Evolutionary conservation across 495 filamentous ascomycete species (phyloP).

Genomic region (Aspergillus leporis): DNA sequence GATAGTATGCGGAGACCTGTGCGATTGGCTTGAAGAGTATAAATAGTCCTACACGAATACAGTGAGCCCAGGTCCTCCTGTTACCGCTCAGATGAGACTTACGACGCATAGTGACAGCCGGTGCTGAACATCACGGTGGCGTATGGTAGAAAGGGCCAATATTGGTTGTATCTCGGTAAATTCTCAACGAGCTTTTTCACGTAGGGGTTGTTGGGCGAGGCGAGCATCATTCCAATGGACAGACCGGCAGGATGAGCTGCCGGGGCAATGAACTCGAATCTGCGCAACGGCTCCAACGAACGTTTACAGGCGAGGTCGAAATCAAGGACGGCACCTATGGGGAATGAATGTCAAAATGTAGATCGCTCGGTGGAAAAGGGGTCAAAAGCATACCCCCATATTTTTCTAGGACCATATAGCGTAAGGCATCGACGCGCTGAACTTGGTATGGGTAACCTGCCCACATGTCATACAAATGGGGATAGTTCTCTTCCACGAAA

Average conservation of each 20-base stretch:
- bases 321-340: conserved; percentile 8
- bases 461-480: conserved; percentile 8
- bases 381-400: conserved; percentile 8
- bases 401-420: conserved; percentile 15
- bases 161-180: conserved; percentile 7
- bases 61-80: background rate
- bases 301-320: conserved; percentile 12
- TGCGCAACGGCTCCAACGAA: conserved; percentile 9
- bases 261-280: conserved; percentile 15
- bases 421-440: conserved; percentile 13
- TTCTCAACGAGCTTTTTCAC: conserved; percentile 1
- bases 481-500: conserved; percentile 10
- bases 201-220: conserved; percentile 6
- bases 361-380: background rate
- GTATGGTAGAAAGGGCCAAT: conserved; percentile 11
- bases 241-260: conserved; percentile 14
- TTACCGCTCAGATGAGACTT: background rate
- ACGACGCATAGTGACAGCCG: conserved; percentile 18
- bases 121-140: conserved; percentile 15
- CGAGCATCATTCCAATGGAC: conserved; percentile 16
- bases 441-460: conserved; percentile 9
- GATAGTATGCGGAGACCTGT: conserved; percentile 36
- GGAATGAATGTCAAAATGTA: background rate
- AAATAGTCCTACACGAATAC: conserved; percentile 23
- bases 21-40: conserved; percentile 32